Base-by-base conservation (phyloP, 345 rosid species). In the Euclidium syriacum region DNA sequence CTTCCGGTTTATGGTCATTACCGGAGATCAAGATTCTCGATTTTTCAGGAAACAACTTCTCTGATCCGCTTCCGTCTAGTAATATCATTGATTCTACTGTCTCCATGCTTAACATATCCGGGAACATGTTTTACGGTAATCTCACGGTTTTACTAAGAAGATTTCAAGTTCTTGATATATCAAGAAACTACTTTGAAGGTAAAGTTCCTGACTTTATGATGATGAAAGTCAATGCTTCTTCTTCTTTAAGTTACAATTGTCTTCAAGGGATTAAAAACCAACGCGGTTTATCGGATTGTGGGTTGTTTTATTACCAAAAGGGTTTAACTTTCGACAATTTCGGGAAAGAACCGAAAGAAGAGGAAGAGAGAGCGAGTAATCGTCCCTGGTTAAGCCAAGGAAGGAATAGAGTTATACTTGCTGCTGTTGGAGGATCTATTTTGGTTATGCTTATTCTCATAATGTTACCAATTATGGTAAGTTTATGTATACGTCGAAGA, bases 131-230 rank as follows among this genome's bases (percentile, higher is more conserved):
- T 10, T 87, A 85, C 66, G 95, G 97, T 30, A 54, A 44, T 61
- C 76, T 92, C 72, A 65, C 68, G 33, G 70, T 77, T 44, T 30
- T 74, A 25, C 63, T 83, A 27, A 58, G 66, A 67, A 70, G 76
- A 57, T 85, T 83, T 51, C 51, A 59, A 44, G 70, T 50, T 9
- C 51, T 76, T 48, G 97, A 92, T 73, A 65, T 92, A 57, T 82
- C 97, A 4, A 77, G 74, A 39, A 94, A 94, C 80, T 94, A 87
- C 54, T 81, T 94, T 24, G 76, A 87, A 80, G 99, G 99, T 35
- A 55, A 41, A 41, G 78, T 81, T 53, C 79, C 77, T 6, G 65
- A 70, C 38, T 63, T 67, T 56, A 38, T 70, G 34, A 51, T 68
- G 12, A 40, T n/a, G n/a, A n/a, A n/a, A n/a, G n/a, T 3, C 43